Percentiles rank a stretch among this genome's conserved stretches.
Conservation (phyloP, 73 alveolate genomes). For the Paramecium sonneborni region DNA sequence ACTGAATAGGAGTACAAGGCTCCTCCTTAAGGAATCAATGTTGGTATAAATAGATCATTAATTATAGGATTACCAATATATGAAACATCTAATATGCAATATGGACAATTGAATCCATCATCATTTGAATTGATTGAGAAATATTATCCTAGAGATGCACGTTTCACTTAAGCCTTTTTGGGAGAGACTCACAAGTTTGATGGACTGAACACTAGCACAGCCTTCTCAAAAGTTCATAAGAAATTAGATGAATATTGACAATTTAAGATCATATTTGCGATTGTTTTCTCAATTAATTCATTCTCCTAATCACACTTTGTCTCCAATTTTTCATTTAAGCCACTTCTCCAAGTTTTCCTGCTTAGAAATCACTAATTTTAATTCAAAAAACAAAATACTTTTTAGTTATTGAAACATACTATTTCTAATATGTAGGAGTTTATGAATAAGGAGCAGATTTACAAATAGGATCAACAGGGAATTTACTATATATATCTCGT, state of each 20-base stretch:
- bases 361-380: neutral
- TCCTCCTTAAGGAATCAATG: conserved; percentile 12
- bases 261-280: conserved; percentile 14
- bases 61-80: conserved; percentile 39
- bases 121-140: conserved; percentile 36
- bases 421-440: conserved; percentile 43
- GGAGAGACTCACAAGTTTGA: conserved; percentile 34
- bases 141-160: conserved; percentile 45
- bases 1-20: conserved; percentile 24
- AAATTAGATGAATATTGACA: conserved; percentile 45
- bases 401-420: conserved; percentile 11
- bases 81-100: conserved; percentile 52
- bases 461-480: neutral
- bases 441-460: neutral
- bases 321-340: neutral
- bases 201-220: conserved; percentile 21
- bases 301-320: neutral
- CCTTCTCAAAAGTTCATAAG: conserved; percentile 45
- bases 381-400: neutral
- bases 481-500: neutral
- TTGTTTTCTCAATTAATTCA: neutral
- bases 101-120: conserved; percentile 35
- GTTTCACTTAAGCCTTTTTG: neutral
- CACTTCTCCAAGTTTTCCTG: neutral
- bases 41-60: neutral